Evolutionary conservation across 306 rosid species (phyloP).

Genomic region (Dryas drummondii): DNA sequence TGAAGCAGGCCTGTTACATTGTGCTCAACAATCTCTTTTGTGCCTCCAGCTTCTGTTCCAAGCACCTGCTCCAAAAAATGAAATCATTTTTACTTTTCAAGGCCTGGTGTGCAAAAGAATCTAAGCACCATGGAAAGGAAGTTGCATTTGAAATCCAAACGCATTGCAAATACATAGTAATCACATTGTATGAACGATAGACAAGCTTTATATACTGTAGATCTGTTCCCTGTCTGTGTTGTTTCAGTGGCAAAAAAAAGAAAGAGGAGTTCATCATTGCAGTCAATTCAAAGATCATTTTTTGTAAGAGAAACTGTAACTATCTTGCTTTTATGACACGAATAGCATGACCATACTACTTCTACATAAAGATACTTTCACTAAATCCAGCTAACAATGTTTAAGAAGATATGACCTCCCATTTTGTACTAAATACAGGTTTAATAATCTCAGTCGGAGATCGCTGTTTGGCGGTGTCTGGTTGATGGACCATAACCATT

Average conservation of each 20-base stretch:
- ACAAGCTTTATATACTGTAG: background rate
- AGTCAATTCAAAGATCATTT: background rate
- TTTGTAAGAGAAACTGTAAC: background rate
- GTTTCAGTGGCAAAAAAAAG: background rate
- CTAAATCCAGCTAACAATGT: background rate
- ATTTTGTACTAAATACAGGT: background rate
- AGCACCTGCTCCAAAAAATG: slow-evolving; percentile 57
- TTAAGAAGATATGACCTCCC: background rate
- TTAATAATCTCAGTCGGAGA: background rate
- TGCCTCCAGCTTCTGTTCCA: slow-evolving; percentile 91
- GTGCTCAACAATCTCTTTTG: slow-evolving; percentile 83
- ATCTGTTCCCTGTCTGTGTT: background rate
- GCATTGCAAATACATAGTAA: background rate
- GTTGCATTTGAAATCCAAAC: background rate
- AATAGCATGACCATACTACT: background rate
- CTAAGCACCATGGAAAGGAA: background rate
- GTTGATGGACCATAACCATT: no score
- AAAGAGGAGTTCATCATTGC: background rate
- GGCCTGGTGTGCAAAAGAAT: slow-evolving; percentile 2
- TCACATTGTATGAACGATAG: background rate
- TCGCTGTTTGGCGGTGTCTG: background rate
- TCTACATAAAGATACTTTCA: background rate
- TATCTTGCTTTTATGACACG: background rate
- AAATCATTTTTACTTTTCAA: slow-evolving; percentile 10
- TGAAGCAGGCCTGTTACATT: slow-evolving; percentile 81